Base-by-base conservation (phyloP, 2,329 filamentous ascomycete genomes). In the Colletotrichum chlorophyti region DNA sequence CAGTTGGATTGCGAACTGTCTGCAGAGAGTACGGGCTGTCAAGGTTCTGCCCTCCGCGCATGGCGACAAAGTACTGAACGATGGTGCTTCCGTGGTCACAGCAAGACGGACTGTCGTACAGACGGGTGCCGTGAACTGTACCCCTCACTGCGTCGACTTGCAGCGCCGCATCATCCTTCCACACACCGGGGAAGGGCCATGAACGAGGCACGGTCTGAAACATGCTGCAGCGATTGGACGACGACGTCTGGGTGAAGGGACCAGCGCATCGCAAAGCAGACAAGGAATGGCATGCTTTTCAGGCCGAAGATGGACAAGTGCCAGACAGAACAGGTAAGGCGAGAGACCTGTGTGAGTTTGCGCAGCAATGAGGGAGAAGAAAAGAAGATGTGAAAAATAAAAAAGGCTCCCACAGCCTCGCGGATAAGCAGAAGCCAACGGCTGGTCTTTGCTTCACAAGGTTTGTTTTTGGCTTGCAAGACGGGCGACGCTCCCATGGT, bases 211-310 rank as follows among this genome's bases (percentile, higher is more conserved):
- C 51, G 37, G 43, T 34, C 24, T 49, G 55, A 49, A 55, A 59
- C 43, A 55, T 43, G 51, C 43, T 27, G 15, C 51, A 43, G 54
- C 37, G 15, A 55, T 59, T 55, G 43, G 55, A 59, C 31, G 37
- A 26, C 41, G 29, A n/a, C n/a, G n/a, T n/a, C n/a, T n/a, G n/a
- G n/a, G n/a, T 14, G 14, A 17, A 15, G 34, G 17, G 19, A 37
- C n/a, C 35, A n/a, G 50, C 35, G 21, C 45, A 15, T n/a, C 35
- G 42, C 19, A n/a, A 24, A 49, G 34, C n/a, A 46, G 41, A 43
- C 42, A 48, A 19, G 35, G 37, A 23, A 19, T n/a, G 6, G 42
- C 29, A 48, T 26, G 54, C 48, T 32, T 27, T 14, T 8, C 19
- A 12, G 34, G 38, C n/a, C 29, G 35, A 50, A 26, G 47, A 15